Base-by-base conservation (phyloP, 306 rosid species). In the Cicer arietinum region DNA sequence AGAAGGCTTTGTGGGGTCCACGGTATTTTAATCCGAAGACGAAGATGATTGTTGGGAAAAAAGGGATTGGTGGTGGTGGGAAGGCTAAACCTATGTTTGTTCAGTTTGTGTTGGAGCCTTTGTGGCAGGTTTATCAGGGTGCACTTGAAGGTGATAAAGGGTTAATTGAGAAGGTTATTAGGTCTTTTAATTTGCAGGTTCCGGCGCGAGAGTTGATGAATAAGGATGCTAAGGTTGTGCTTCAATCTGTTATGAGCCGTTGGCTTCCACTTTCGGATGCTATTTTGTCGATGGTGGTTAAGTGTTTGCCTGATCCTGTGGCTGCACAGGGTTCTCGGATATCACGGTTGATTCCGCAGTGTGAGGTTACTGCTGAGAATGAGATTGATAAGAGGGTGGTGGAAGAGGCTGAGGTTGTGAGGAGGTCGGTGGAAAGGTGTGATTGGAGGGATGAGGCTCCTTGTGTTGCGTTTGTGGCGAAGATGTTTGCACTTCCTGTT, bases 401-500 rank as follows among this genome's bases (percentile, higher is more conserved):
- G 71, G 56, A 66, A 46, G 71, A 66, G 71, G 54, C 71, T 1
- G 71, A 66, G 41, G 14, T 66, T 4, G 71, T 45, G 56, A 66
- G 71, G 41, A 66, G 18, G 16, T 45, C 71, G 12, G 71, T 66
- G 53, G 54, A 18, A 40, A 10, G 17, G 67, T 93, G 98, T 80
- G 91, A 93, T 83, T 81, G 83, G 3, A 85, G 90, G 54, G 77
- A 80, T 45, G 93, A 88, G 60, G 91, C 88, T 59, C 97, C 98
- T 10, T 91, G 89, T 82, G 92, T 89, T 48, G 93, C 86, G 30
- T 93, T 93, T 76, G 98, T 93, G 5, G 91, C 98, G 4, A 93
- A 93, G 73, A 93, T 93, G 98, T 91, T 91, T 85, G 96, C 98
- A 11, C 85, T 91, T 13, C 96, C 96, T 0, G n/a, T 81, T 41